These are phyloP conservation scores for Glycyrrhiza uralensis DNA, from an alignment of 306 rosid genomes.

Conservation along the genomic window DNA sequence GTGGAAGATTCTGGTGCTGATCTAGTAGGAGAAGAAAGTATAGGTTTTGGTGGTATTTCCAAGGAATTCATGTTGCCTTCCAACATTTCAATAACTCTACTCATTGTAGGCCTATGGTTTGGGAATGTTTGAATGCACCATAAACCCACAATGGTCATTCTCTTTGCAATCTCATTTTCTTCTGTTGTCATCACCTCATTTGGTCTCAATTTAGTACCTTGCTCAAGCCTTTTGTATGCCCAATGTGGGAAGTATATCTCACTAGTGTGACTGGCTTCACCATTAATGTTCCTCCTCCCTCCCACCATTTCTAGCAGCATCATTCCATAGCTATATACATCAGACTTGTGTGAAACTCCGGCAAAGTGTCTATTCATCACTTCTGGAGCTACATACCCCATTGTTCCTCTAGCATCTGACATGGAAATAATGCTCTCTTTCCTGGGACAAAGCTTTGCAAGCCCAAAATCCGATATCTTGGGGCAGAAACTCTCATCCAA, in stretches of 20 bases:
- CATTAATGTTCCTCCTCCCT: neutral
- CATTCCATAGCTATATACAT: neutral
- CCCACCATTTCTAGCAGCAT: neutral
- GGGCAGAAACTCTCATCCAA: slow-evolving; percentile 24
- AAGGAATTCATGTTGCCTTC: neutral
- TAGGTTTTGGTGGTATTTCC: neutral
- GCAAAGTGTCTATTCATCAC: slow-evolving; percentile 21
- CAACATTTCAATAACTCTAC: neutral
- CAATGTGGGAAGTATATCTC: slow-evolving; percentile 30
- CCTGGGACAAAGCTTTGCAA: slow-evolving; percentile 19
- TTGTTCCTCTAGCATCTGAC: slow-evolving; percentile 35
- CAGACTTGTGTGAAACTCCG: neutral
- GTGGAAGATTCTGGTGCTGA: neutral
- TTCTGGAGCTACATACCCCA: slow-evolving; percentile 26
- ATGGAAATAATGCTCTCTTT: slow-evolving; percentile 35
- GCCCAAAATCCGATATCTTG: slow-evolving; percentile 32
- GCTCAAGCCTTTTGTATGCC: slow-evolving; percentile 23
- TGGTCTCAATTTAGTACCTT: neutral
- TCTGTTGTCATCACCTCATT: neutral
- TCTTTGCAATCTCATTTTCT: slow-evolving; percentile 34
- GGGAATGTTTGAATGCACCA: slow-evolving; percentile 16
- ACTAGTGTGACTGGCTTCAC: neutral
- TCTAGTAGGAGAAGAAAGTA: neutral
- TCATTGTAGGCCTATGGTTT: neutral
- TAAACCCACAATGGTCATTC: neutral